phyloP scores from a whole-genome alignment of 495 filamentous ascomycete species.

The Platismatia glauca region DNA sequence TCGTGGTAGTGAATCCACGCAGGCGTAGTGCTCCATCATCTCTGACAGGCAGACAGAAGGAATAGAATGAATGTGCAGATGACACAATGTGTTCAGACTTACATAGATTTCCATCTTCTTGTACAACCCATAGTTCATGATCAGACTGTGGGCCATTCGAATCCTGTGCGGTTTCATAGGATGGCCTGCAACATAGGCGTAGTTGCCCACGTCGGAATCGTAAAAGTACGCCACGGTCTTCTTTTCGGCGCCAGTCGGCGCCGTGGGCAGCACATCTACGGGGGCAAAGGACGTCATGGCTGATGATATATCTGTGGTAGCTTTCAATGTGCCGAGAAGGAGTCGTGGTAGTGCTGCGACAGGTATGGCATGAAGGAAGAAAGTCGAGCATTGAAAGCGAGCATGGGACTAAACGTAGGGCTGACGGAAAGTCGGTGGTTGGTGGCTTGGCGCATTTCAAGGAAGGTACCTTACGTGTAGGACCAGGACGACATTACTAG shows the following conservation, averaged over 20 bases:
- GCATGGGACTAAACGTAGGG: background rate
- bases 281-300: slow-evolving; percentile 39
- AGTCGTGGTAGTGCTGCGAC: background rate
- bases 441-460: background rate
- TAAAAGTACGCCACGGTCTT: slow-evolving; percentile 95
- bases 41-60: background rate
- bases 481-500: background rate
- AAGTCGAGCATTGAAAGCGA: background rate
- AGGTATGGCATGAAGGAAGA: background rate
- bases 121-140: slow-evolving; percentile 98
- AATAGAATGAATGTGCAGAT: background rate
- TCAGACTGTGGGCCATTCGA: slow-evolving; percentile 88
- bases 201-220: slow-evolving; percentile 93
- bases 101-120: slow-evolving; percentile 99
- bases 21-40: background rate
- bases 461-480: background rate
- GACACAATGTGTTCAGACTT: slow-evolving; percentile 31
- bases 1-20: too few relatives aligned
- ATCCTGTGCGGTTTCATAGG: slow-evolving; percentile 99
- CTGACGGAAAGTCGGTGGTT: slow-evolving; percentile 1
- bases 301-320: background rate
- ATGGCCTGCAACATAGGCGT: slow-evolving; percentile 95
- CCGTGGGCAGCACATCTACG: slow-evolving; percentile 31
- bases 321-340: slow-evolving; percentile 2
- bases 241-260: slow-evolving; percentile 33